Percentiles rank a stretch among this genome's conserved stretches.
Evolutionary conservation across 2,329 filamentous ascomycete species (phyloP).

Genomic region (Clonostachys sp.): DNA sequence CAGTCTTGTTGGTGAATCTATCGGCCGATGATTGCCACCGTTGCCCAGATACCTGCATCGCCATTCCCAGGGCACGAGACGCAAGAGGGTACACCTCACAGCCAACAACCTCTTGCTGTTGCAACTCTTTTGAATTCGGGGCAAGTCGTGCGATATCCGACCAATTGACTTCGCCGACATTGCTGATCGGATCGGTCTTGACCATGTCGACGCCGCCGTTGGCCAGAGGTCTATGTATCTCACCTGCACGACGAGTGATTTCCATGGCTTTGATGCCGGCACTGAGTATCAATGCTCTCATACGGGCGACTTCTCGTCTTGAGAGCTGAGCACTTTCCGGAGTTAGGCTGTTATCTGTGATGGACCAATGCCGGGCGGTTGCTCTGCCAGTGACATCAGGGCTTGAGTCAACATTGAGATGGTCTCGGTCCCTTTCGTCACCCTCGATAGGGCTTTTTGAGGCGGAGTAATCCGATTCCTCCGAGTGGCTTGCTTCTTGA

Average conservation of each 20-base stretch:
- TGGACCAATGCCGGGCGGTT: slow-evolving; percentile 42
- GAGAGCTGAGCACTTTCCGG: slow-evolving; percentile 37
- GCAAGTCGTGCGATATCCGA: slow-evolving; percentile 35
- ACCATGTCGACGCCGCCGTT: slow-evolving; percentile 7
- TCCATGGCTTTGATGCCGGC: slow-evolving; percentile 89
- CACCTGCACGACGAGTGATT: slow-evolving; percentile 62
- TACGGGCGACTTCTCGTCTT: slow-evolving; percentile 74
- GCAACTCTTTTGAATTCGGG: slow-evolving; percentile 22
- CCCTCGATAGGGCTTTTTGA: too few species aligned
- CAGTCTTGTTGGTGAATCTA: slow-evolving; percentile 51
- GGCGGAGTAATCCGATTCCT: slow-evolving; percentile 24
- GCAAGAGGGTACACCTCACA: slow-evolving; percentile 45
- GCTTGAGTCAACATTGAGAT: slow-evolving; percentile 17
- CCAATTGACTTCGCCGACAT: slow-evolving; percentile 25
- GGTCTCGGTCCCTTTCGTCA: too few species aligned
- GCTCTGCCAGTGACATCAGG: slow-evolving; percentile 11
- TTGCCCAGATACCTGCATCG: slow-evolving; percentile 40
- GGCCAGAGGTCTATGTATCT: slow-evolving; percentile 28
- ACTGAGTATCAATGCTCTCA: slow-evolving; percentile 70
- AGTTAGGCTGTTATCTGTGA: slow-evolving; percentile 34
- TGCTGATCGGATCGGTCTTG: slow-evolving; percentile 10
- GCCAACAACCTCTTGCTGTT: slow-evolving; percentile 28
- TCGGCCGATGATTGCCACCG: slow-evolving; percentile 57
- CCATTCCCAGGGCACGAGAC: slow-evolving; percentile 43
- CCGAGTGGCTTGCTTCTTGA: slow-evolving; percentile 10